Percentiles rank a stretch among this genome's conserved stretches.
Evolutionary conservation across 2,329 filamentous ascomycete genomes (phyloP).

Genomic region (Aspergillus texensis): DNA sequence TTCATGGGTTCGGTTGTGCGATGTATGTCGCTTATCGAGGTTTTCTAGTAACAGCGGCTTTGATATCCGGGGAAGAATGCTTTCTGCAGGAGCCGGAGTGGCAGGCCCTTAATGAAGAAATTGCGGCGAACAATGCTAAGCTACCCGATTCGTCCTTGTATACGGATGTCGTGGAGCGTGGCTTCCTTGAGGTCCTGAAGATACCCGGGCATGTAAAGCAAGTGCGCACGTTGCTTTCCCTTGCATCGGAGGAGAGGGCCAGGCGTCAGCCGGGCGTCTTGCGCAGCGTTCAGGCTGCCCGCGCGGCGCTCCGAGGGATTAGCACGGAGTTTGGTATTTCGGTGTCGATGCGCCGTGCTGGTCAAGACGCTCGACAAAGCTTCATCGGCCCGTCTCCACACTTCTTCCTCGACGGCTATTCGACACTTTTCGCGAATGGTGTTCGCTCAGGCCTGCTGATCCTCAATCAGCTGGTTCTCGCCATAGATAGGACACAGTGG

Average conservation of each 20-base stretch:
- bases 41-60: slow-evolving; percentile 38
- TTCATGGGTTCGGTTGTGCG: slow-evolving; percentile 37
- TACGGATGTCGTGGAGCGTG: slow-evolving; percentile 33
- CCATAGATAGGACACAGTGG: slow-evolving; percentile 24
- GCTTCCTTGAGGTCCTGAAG: slow-evolving; percentile 30
- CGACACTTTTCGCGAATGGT: slow-evolving; percentile 22
- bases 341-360: slow-evolving; percentile 24
- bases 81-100: slow-evolving; percentile 40
- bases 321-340: slow-evolving; percentile 30
- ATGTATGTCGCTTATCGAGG: slow-evolving; percentile 40
- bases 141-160: slow-evolving; percentile 32
- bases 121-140: slow-evolving; percentile 30
- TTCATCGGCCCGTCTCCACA: slow-evolving; percentile 28
- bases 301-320: slow-evolving; percentile 27
- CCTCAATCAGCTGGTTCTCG: slow-evolving; percentile 24
- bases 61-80: slow-evolving; percentile 36
- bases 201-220: slow-evolving; percentile 32
- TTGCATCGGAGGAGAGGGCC: slow-evolving; percentile 9
- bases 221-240: slow-evolving; percentile 17
- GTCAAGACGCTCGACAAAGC: slow-evolving; percentile 9
- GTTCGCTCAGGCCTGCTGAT: slow-evolving; percentile 22
- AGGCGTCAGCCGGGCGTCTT: slow-evolving; percentile 19
- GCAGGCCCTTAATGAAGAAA: slow-evolving; percentile 33
- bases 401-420: slow-evolving; percentile 27
- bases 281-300: slow-evolving; percentile 21